Evolutionary conservation across 768 basidiomycete species (phyloP), one percentile per base, ranked within the genome.

Genomic region (Rhizopogon vinicolor): DNA sequence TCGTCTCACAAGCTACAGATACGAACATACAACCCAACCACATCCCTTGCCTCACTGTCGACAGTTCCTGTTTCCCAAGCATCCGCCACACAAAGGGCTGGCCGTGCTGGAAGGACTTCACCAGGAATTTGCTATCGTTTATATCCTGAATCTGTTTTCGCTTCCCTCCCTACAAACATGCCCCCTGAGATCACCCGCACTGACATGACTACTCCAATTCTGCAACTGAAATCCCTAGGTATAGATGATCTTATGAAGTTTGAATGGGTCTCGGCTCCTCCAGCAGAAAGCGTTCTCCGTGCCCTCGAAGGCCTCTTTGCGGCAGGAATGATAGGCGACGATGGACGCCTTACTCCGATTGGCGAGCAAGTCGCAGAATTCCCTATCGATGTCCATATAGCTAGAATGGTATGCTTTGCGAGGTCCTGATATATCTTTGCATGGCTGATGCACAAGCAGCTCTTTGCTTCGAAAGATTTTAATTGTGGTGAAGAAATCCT

Each of bases 161-260:
- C 81, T 5, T 69, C 77, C 0, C 80, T 98, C 56, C 77, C 86
- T 1, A 72, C 75, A 3, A 83, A 84, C 1, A 93, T 93, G 0
- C 81, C 89, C 3, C 92, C 97, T 1, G 97, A 99, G 74, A 87
- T 98, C 48, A 88, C 87, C 9, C 84, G 96, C 33, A 87, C 86
- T 4, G 96, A 99, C 64, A 82, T 99, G 74, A 89, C 90, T 0
- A 89, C 91, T 2, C 90, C 93, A 5, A 88, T 99, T 50, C 75
- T 99, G 16, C 95, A 98, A 67, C 80, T 98, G 48, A 98, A 98
- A 70, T 89, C 91, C 0, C 78, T 99, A 31, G 97, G 97, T 8
- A 89, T 99, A 44, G 89, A 98, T 61, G 93, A 99, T 69, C 69
- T 98, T 13, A 88, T 97, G 82, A 91, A 90, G 65, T 96, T 98